These are phyloP conservation scores for Haematococcus lacustris DNA, from an alignment of 139 green algal genomes.

Conservation along the genomic window DNA sequence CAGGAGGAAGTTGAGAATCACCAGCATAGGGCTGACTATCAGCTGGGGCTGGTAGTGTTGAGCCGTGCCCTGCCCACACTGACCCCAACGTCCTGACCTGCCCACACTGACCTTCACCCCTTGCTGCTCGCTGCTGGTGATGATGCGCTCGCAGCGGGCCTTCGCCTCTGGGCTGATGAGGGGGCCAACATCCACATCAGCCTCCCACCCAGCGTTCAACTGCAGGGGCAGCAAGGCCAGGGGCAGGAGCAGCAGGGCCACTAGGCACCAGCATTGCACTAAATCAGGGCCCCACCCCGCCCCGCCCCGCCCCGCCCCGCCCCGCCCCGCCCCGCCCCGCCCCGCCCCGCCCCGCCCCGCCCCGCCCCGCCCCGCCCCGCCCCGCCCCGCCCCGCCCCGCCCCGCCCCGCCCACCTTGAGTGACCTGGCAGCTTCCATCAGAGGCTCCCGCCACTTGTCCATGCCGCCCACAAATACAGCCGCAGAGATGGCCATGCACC, in stretches of 20 bases:
- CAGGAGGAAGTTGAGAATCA: neutral
- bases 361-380: no score
- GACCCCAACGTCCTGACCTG: no score
- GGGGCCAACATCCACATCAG: constrained; percentile 79
- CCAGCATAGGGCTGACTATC: no score
- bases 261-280: no score
- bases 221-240: constrained; percentile 12
- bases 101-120: constrained; percentile 20
- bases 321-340: no score
- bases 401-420: constrained; percentile 47
- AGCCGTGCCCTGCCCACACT: no score
- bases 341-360: no score
- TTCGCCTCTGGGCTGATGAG: constrained; percentile 70
- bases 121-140: constrained; percentile 53
- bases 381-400: no score
- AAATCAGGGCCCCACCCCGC: no score
- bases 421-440: constrained; percentile 59
- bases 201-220: constrained; percentile 68
- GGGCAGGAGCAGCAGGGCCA: neutral
- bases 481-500: constrained; percentile 93
- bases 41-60: no score
- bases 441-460: constrained; percentile 37
- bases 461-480: constrained; percentile 87
- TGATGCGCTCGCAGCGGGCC: constrained; percentile 60
- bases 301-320: no score